phyloP scores from a whole-genome alignment of 345 rosid species.

The Populus nigra region DNA sequence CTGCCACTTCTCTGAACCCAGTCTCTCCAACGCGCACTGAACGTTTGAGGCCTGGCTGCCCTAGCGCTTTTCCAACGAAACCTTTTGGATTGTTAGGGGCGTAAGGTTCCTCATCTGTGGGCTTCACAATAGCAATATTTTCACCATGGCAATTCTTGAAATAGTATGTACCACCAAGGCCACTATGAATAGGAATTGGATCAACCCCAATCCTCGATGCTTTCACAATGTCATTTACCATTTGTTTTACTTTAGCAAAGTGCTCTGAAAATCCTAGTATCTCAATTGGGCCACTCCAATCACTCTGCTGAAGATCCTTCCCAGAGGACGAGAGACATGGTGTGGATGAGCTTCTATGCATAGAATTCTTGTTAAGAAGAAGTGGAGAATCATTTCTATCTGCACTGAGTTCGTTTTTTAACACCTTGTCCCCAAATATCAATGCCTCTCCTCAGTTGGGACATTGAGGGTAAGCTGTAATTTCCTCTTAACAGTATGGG shows the following conservation, averaged over 20 bases:
- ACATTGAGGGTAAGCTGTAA: conserved; percentile 44
- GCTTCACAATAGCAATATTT: conserved; percentile 41
- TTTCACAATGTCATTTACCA: conserved; percentile 34
- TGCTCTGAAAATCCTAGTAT: conserved; percentile 34
- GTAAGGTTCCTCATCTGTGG: conserved; percentile 48
- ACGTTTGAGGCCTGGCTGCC: conserved; percentile 46
- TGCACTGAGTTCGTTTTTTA: conserved; percentile 38
- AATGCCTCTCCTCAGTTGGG: conserved; percentile 44
- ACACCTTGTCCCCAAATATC: conserved; percentile 40
- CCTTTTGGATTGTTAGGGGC: conserved; percentile 50
- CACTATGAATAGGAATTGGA: conserved; percentile 35
- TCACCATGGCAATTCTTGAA: conserved; percentile 32
- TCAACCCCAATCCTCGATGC: conserved; percentile 35
- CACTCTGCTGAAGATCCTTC: conserved; percentile 38
- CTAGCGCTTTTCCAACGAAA: conserved; percentile 43
- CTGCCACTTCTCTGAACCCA: conserved; percentile 45
- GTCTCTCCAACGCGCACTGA: conserved; percentile 48
- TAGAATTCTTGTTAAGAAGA: conserved; percentile 35
- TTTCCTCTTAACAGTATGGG: conserved; percentile 43
- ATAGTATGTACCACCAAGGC: conserved; percentile 47
- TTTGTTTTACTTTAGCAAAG: conserved; percentile 20
- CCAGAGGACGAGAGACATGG: conserved; percentile 44
- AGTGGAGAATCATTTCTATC: conserved; percentile 43
- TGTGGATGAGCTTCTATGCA: conserved; percentile 46
- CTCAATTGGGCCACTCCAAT: conserved; percentile 41